A percentile compares a stretch with the other conserved stretches of the same genome.
Evolutionary conservation across 2,329 filamentous ascomycete genomes (phyloP).

Genomic region (Dactylellina sp.): DNA sequence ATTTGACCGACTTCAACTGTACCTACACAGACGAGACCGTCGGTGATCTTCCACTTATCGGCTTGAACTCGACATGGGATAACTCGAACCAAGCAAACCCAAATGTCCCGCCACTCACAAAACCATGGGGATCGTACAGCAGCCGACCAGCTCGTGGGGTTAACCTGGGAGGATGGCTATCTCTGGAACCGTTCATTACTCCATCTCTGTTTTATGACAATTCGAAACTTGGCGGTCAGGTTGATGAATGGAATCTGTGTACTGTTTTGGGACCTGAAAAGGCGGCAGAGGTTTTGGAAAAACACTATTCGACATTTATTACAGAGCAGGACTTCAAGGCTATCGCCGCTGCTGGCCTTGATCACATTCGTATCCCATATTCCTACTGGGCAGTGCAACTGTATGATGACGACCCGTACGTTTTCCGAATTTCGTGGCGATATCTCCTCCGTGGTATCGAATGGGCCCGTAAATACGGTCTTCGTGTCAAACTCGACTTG

Average conservation of each 20-base stretch:
- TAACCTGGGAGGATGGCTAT: constrained; percentile 94
- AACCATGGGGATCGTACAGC: constrained; percentile 80
- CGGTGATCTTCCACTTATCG: constrained; percentile 88
- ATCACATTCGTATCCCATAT: constrained; percentile 94
- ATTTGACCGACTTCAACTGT: constrained; percentile 90
- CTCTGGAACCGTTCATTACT: constrained; percentile 93
- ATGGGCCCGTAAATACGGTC: constrained; percentile 89
- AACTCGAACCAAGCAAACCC: constrained; percentile 82
- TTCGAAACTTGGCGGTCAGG: constrained; percentile 72
- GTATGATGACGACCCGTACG: constrained; percentile 87
- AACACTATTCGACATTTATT: constrained; percentile 91
- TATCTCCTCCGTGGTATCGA: constrained; percentile 94
- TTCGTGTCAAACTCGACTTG: constrained; percentile 91
- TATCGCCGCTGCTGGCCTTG: constrained; percentile 86
- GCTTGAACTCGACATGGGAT: constrained; percentile 85
- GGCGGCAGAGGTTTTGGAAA: constrained; percentile 77
- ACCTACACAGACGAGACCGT: constrained; percentile 89
- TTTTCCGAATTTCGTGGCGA: constrained; percentile 87
- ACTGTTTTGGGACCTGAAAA: constrained; percentile 75
- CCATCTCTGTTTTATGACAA: constrained; percentile 79
- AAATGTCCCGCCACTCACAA: constrained; percentile 80
- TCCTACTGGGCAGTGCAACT: constrained; percentile 93
- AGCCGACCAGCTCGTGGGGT: constrained; percentile 85
- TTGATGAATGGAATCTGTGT: constrained; percentile 91
- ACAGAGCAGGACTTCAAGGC: constrained; percentile 84